Conservation (phyloP, 768 basidiomycete species). For the Aureoboletus auriporus region DNA sequence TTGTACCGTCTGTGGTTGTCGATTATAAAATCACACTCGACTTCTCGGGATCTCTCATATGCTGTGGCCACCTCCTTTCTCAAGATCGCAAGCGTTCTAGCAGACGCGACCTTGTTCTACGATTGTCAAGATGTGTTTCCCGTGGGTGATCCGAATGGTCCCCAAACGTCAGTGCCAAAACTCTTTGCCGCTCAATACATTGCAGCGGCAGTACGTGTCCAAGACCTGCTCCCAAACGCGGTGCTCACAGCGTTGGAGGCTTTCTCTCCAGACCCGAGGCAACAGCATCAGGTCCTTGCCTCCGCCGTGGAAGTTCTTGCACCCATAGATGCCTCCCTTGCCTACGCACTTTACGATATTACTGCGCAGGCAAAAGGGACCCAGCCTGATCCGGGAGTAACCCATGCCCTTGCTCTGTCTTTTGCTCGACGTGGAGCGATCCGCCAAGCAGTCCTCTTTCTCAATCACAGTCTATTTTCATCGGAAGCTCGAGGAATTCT, state of each 20-base stretch:
- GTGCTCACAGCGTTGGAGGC: conserved; percentile 30
- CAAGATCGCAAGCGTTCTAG: conserved; percentile 37
- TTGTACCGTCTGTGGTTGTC: conserved; percentile 43
- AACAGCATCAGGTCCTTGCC: conserved; percentile 28
- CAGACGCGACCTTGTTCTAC: conserved; percentile 35
- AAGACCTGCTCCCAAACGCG: conserved; percentile 22
- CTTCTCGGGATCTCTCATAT: conserved; percentile 29
- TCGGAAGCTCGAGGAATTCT: conserved; percentile 33
- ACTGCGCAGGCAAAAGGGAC: conserved; percentile 24
- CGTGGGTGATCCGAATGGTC: conserved; percentile 19
- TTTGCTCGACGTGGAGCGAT: conserved; percentile 24
- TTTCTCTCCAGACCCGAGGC: conserved; percentile 19
- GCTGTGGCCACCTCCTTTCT: conserved; percentile 43
- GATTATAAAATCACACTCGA: conserved; percentile 16
- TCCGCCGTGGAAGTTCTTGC: conserved; percentile 17
- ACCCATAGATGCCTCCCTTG: conserved; percentile 28
- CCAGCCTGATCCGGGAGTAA: conserved; percentile 17
- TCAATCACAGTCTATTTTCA: conserved; percentile 31
- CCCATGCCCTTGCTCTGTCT: conserved; percentile 31
- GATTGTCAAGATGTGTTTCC: conserved; percentile 34
- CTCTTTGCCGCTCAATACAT: conserved; percentile 22
- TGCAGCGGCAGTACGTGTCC: conserved; percentile 26
- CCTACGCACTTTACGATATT: conserved; percentile 30
- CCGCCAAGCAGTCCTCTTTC: conserved; percentile 30
- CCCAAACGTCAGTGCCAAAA: neutral